Percentiles rank a stretch among this genome's conserved stretches.
Evolutionary conservation across 495 filamentous ascomycete genomes (phyloP).

Genomic region (Letharia columbiana): DNA sequence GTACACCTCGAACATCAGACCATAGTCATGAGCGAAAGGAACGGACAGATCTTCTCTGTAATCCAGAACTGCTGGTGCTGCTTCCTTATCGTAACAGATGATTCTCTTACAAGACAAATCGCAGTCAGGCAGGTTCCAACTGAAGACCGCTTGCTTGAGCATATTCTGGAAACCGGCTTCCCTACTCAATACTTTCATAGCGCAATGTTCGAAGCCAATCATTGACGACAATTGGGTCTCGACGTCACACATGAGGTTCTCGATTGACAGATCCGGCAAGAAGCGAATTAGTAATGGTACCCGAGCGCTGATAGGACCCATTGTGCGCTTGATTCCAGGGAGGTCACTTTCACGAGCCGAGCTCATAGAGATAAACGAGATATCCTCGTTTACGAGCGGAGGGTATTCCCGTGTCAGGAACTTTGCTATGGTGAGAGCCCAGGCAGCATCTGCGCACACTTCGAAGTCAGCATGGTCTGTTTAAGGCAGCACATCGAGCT

Average conservation of each 20-base stretch:
- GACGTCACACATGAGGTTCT: background rate
- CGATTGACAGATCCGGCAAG: background rate
- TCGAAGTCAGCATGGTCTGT: background rate
- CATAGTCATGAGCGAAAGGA: background rate
- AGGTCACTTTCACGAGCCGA: background rate
- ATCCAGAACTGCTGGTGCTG: background rate
- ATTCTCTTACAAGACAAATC: background rate
- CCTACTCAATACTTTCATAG: background rate
- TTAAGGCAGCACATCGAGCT: background rate
- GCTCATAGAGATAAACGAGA: background rate
- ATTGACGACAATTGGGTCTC: background rate
- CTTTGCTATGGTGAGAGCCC: background rate
- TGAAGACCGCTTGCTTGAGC: conserved; percentile 8
- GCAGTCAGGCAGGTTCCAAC: background rate
- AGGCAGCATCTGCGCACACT: conserved; percentile 5
- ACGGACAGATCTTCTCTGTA: background rate
- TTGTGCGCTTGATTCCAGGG: background rate
- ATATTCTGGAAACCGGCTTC: background rate
- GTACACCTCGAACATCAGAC: background rate
- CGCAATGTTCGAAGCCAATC: conserved; percentile 2
- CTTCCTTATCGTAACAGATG: background rate
- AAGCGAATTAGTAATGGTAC: background rate
- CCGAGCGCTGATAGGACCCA: conserved; percentile 3
- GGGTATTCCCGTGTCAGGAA: background rate
- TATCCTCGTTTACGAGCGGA: background rate